Evolutionary conservation across 2,329 filamentous ascomycete genomes (phyloP), one percentile per base, ranked within the genome.

Genomic region (Arthrobotrys entomopaga): DNA sequence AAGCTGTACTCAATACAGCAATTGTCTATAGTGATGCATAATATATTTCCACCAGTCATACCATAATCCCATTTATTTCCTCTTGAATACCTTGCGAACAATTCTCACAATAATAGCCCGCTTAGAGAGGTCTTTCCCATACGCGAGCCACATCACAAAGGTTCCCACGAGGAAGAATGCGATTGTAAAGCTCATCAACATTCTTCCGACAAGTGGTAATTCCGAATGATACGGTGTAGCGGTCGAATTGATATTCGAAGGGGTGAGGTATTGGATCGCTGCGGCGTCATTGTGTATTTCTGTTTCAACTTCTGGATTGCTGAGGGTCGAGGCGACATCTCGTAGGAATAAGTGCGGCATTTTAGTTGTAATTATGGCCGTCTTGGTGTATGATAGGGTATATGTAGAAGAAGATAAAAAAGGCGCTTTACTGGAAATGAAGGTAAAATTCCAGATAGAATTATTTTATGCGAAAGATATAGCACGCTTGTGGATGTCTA

Each of bases 91-190:
- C n/a, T n/a, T n/a, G n/a, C n/a, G n/a, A n/a, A n/a, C n/a, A n/a
- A n/a, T n/a, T n/a, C n/a, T n/a, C n/a, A n/a, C n/a, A n/a, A n/a
- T n/a, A n/a, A 15, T 34, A 15, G 16, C 29, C 46, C 64, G 54
- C 42, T 42, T 60, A 7, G 63, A 29, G 20, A 73, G 61, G 43
- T 73, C 56, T 29, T 63, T 66, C n/a, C 49, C 53, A 20, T 73
- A 73, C 13, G 69, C 69, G 20, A 73, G 53, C 4, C 61, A 49
- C 19, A 73, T 26, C 11, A 66, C 42, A 7, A 73, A 43, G 7
- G 34, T 42, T 2, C 69, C 69, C 61, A 66, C 46, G n/a, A 73
- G 26, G 2, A 73, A 34, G n/a, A 73, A 38, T 26, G 56, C 22
- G 5, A 40, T 49, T 1, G 38, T 26, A 63, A 57, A 66, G 11